Percentiles rank a stretch among this genome's conserved stretches.
phyloP scores from a whole-genome alignment of 345 rosid genomes.

The Diplotaxis tenuifolia region DNA sequence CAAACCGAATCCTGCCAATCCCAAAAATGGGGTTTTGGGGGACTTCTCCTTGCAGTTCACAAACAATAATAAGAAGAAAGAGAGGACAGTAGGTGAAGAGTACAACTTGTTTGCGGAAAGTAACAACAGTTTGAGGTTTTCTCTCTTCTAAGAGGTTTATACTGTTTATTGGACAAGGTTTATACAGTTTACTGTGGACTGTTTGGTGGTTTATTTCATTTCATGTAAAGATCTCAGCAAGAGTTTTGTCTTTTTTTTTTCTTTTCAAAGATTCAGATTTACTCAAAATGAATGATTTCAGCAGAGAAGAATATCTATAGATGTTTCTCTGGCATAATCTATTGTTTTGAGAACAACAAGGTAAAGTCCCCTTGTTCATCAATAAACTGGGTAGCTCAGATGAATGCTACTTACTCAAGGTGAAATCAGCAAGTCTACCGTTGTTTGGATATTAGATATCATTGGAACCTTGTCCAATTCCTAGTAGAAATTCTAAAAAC shows the following conservation, averaged over 20 bases:
- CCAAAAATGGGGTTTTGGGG: slow-evolving; percentile 40
- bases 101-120: slow-evolving; percentile 90
- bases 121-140: slow-evolving; percentile 62
- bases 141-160: slow-evolving; percentile 48
- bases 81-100: slow-evolving; percentile 53
- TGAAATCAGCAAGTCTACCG: slow-evolving; percentile 50
- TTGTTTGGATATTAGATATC: background rate
- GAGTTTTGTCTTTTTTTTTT: background rate
- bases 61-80: slow-evolving; percentile 42
- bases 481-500: too few species aligned
- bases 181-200: slow-evolving; percentile 21
- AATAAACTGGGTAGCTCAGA: slow-evolving; percentile 52
- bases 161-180: slow-evolving; percentile 18
- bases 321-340: background rate
- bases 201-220: slow-evolving; percentile 5
- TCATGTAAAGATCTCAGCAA: slow-evolving; percentile 28
- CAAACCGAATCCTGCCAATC: slow-evolving; percentile 38
- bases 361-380: slow-evolving; percentile 62
- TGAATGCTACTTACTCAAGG: slow-evolving; percentile 54
- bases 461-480: background rate
- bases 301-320: background rate
- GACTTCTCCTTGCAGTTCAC: slow-evolving; percentile 51
- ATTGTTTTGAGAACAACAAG: slow-evolving; percentile 49
- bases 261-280: slow-evolving; percentile 22
- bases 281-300: slow-evolving; percentile 13